These are phyloP conservation scores for Wickerhamiella domercqiae DNA, from an alignment of 805 yeast species.

Conservation along the genomic window DNA sequence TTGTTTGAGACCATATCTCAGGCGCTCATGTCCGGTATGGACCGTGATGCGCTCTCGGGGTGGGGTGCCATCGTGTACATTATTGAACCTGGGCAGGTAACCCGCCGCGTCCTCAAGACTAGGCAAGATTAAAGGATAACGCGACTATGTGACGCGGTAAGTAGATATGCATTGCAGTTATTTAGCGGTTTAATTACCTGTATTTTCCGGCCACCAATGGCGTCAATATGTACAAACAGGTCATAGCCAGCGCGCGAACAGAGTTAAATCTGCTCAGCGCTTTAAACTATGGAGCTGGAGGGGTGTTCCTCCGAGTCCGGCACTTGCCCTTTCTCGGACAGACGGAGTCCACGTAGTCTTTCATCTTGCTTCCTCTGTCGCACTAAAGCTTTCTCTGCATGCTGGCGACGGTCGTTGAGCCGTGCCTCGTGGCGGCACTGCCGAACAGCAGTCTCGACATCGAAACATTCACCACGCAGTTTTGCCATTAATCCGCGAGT, in stretches of 20 bases:
- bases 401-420: constrained; percentile 38
- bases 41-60: constrained; percentile 93
- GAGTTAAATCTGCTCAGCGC: too few species aligned
- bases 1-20: constrained; percentile 91
- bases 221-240: too few species aligned
- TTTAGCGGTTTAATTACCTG: not conserved
- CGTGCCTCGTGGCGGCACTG: constrained; percentile 72
- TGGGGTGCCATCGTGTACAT: constrained; percentile 97
- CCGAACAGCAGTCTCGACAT: constrained; percentile 62
- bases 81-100: constrained; percentile 46
- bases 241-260: too few species aligned
- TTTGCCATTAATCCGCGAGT: constrained; percentile 44
- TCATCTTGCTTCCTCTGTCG: constrained; percentile 40
- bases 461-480: constrained; percentile 72
- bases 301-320: too few species aligned
- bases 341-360: constrained; percentile 18
- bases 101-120: constrained; percentile 74
- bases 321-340: too few species aligned
- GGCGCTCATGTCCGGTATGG: constrained; percentile 84
- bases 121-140: constrained; percentile 77
- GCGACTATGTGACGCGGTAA: not conserved
- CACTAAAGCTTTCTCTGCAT: constrained; percentile 35
- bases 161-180: not conserved
- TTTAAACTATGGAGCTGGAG: too few species aligned
- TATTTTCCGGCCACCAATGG: too few species aligned